These are phyloP conservation scores for Prunus campanulata DNA, from an alignment of 306 rosid genomes.

Conservation along the genomic window DNA sequence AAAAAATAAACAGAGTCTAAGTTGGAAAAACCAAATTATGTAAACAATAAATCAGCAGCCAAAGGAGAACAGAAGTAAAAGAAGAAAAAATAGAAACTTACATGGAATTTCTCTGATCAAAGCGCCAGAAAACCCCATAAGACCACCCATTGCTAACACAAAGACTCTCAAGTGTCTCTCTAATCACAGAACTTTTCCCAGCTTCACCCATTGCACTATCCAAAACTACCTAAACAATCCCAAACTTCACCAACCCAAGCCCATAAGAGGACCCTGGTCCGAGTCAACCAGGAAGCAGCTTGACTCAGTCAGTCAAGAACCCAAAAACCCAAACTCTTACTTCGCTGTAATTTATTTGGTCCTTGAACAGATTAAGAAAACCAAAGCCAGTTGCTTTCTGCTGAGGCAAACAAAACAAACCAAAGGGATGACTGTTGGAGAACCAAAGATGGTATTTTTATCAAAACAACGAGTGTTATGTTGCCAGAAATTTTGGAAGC, in stretches of 20 bases:
- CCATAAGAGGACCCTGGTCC: constrained; percentile 26
- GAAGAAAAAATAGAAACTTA: constrained; percentile 28
- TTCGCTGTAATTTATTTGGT: background rate
- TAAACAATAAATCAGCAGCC: background rate
- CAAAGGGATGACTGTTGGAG: background rate
- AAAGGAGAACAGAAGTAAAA: background rate
- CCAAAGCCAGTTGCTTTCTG: background rate
- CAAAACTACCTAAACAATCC: constrained; percentile 4
- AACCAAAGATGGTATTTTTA: constrained; percentile 3
- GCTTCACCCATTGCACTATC: constrained; percentile 35
- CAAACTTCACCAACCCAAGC: constrained; percentile 20
- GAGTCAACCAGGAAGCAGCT: constrained; percentile 16
- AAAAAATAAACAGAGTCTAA: background rate
- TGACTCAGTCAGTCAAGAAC: constrained; percentile 4
- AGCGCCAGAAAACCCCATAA: constrained; percentile 81
- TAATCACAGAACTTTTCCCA: constrained; percentile 36
- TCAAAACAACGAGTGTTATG: constrained; percentile 2
- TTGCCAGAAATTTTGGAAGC: constrained; percentile 13
- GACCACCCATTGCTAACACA: constrained; percentile 64
- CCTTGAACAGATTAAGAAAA: background rate
- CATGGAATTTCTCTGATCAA: constrained; percentile 59
- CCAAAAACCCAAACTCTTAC: constrained; percentile 13
- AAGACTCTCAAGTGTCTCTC: constrained; percentile 52
- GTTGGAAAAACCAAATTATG: background rate
- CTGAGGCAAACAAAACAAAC: constrained; percentile 5